phyloP scores from a whole-genome alignment of 2,329 filamentous ascomycete species.

The Chaetomium globosum region DNA sequence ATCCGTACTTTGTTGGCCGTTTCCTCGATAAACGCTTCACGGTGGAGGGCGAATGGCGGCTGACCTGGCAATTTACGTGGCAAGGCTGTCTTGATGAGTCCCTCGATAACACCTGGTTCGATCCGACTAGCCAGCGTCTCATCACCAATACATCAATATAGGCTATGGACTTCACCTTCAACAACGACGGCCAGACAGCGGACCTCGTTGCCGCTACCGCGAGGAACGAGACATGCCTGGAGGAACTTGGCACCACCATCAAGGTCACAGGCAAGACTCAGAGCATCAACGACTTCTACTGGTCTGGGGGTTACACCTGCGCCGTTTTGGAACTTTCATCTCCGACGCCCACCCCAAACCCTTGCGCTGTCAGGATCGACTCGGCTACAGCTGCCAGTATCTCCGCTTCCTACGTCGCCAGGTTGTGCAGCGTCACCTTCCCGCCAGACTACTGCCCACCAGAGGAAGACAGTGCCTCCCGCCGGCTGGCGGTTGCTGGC shows the following conservation, averaged over 20 bases:
- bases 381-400: background rate
- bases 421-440: background rate
- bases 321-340: background rate
- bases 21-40: background rate
- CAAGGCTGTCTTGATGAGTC: background rate
- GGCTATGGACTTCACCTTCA: conserved; percentile 3
- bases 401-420: background rate
- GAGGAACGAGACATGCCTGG: conserved; percentile 5
- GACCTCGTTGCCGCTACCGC: conserved; percentile 21
- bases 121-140: too few relatives aligned
- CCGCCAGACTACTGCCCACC: background rate
- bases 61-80: background rate
- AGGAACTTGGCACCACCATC: background rate
- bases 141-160: too few relatives aligned
- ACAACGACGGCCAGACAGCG: conserved; percentile 4
- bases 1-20: background rate
- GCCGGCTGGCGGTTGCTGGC: background rate
- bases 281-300: too few relatives aligned
- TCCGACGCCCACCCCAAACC: background rate
- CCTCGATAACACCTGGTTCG: too few relatives aligned
- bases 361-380: background rate
- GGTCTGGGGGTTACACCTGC: too few relatives aligned
- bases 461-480: background rate
- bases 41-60: background rate
- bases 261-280: background rate